phyloP scores from a whole-genome alignment of 2,329 filamentous ascomycete genomes.

The Penicillium brasilianum region DNA sequence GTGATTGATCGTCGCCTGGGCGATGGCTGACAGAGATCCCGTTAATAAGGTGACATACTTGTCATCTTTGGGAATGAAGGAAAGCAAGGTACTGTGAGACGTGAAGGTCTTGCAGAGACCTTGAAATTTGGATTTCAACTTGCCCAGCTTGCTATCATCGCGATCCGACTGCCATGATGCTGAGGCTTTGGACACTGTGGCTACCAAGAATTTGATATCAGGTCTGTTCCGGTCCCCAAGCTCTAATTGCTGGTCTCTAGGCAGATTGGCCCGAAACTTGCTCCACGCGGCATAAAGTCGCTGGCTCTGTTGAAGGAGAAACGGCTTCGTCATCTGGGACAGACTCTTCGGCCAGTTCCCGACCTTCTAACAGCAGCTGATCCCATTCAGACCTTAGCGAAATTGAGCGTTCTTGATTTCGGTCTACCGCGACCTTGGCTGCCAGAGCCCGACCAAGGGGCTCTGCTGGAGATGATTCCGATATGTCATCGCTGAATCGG shows the following conservation, averaged over 20 bases:
- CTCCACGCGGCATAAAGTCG: neutral
- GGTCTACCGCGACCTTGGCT: neutral
- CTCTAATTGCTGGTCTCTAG: neutral
- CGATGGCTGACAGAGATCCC: neutral
- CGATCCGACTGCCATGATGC: neutral
- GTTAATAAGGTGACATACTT: neutral
- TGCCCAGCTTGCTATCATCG: neutral
- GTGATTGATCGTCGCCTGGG: neutral
- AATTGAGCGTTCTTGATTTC: neutral
- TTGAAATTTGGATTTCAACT: conserved; percentile 3
- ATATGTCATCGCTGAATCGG: neutral
- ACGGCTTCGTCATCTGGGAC: neutral
- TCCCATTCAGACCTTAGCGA: neutral
- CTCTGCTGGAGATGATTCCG: neutral
- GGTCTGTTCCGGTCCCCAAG: neutral
- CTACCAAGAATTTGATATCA: neutral
- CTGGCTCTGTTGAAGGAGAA: conserved; percentile 1
- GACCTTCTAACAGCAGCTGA: neutral
- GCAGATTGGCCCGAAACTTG: neutral
- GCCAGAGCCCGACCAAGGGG: neutral
- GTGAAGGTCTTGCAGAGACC: neutral
- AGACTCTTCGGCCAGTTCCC: neutral
- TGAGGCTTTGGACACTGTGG: neutral
- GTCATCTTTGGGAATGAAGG: neutral
- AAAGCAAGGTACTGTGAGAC: neutral